Evolutionary conservation across 192 early-diverging fungal species (phyloP), one percentile per base, ranked within the genome.

Genomic region (Chytriomyces sp.): DNA sequence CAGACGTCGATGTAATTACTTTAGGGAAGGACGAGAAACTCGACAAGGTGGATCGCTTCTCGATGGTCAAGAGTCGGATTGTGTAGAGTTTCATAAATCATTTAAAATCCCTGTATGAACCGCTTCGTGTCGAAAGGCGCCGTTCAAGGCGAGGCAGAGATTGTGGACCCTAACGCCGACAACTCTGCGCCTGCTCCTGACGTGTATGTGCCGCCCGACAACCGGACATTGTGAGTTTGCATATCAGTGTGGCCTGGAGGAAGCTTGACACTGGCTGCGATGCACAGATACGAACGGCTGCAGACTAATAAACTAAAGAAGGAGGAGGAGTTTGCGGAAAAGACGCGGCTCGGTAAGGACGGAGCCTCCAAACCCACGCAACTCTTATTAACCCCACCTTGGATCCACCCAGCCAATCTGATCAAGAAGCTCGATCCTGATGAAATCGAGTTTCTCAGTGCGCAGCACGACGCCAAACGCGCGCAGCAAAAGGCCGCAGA

Each of bases 31-130:
- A 52, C 77, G 84, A 88, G 54, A 89, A 88, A 8, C 77, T 98
- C 63, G 94, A 96, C 65, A 91, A 86, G 39, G 90, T 98, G 54
- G 94, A 96, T 74, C 87, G 96, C 19, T 98, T 92, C 78, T 88
- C 90, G 39, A 84, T 98, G 82, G 92, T 94, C 67, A 95, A 92
- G 78, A 94, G 91, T 74, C 89, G 94, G 0, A 93, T 96, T 57
- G 93, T 92, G 22, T 96, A 84, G 81, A 61, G 14, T 31, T 60
- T 49, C n/a, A n/a, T n/a, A n/a, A n/a, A n/a, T n/a, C n/a, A n/a
- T n/a, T n/a, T n/a, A n/a, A n/a, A n/a, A n/a, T n/a, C n/a, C n/a
- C n/a, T n/a, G n/a, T n/a, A 61, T 61, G 59, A 61, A 61, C 34
- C 59, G 59, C 10, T 61, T 61, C 33, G 59, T 61, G 31, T 36